These are phyloP conservation scores for Solanum ahanhuiri DNA, from an alignment of 257 asterid genomes.

Conservation along the genomic window DNA sequence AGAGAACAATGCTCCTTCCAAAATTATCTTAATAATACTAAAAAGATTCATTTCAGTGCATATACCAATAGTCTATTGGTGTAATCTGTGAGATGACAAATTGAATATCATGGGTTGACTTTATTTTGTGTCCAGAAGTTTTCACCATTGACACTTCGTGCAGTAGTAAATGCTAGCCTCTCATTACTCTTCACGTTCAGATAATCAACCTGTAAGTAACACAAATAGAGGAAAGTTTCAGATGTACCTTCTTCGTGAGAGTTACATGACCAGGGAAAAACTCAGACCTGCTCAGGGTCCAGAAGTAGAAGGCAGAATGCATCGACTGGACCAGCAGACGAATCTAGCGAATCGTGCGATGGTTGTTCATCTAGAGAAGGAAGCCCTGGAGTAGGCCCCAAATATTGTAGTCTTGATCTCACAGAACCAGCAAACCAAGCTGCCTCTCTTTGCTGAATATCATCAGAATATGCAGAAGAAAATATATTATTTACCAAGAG, in stretches of 20 bases:
- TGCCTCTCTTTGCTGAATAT: conserved; percentile 66
- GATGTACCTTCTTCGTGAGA: neutral
- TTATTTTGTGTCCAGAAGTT: conserved; percentile 49
- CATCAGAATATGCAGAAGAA: neutral
- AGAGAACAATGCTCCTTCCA: neutral
- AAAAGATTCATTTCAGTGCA: neutral
- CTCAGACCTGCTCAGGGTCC: conserved; percentile 70
- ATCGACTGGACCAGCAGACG: conserved; percentile 56
- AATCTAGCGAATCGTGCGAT: conserved; percentile 32
- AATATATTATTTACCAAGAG: neutral
- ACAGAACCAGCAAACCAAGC: conserved; percentile 78
- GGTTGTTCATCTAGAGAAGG: conserved; percentile 36
- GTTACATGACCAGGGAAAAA: neutral
- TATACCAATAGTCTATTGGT: neutral
- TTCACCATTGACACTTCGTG: conserved; percentile 24
- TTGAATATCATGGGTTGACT: conserved; percentile 42
- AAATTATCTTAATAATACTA: neutral
- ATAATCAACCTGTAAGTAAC: conserved; percentile 63
- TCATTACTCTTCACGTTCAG: conserved; percentile 71
- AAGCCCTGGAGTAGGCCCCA: conserved; percentile 54
- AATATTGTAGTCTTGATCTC: conserved; percentile 72
- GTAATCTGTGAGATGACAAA: neutral
- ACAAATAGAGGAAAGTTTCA: neutral
- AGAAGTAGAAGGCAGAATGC: conserved; percentile 66
- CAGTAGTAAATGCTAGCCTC: conserved; percentile 44